Base-by-base conservation (phyloP, 768 basidiomycete species). In the Russula griseocarnosa region DNA sequence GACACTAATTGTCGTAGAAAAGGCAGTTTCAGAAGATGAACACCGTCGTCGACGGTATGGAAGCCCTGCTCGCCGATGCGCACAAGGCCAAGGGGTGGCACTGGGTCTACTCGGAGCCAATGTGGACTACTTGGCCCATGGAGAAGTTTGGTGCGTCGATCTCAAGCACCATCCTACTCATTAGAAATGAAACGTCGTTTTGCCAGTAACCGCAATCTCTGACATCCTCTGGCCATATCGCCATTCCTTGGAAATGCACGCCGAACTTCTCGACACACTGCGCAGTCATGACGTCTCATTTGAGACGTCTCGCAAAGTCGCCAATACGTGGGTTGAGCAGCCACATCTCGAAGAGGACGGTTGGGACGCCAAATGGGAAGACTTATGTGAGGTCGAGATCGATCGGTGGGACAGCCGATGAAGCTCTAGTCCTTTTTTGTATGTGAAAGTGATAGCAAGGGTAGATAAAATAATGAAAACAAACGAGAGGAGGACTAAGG, bases 91-190 rank as follows among this genome's bases (percentile, higher is more conserved):
- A 88, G 72, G 90, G 91, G 0, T 85, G 83, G 76, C 76, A 79
- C 65, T 92, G 88, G 86, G 86, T 83, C 2, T 79, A 80, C 14
- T 77, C 83, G 66, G 88, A 92, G 64, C 85, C 88, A 0, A 76
- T 93, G 50, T 93, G 91, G 91, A 75, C 82, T 28, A 91, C 90
- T 13, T 93, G 91, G 91, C 78, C 91, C 0, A 74, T 92, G 30
- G 86, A 88, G 68, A 87, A 83, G 73, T 91, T 93, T 61, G 88
- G 91, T 88, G 63, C 47, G 78, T 71, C 46, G 20, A 54, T 54
- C 40, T 26, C 57, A 32, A 28, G 32, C 20, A 24, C n/a, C 11
- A 10, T 56, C 42, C 2, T 30, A 18, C 3, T 38, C 42, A 13
- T 49, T 55, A 16, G 18, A 64, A 55, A 32, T 18, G 26, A 18